These are phyloP conservation scores for Skeletonema costatum DNA, from an alignment of 108 stramenopile species.

Conservation along the genomic window DNA sequence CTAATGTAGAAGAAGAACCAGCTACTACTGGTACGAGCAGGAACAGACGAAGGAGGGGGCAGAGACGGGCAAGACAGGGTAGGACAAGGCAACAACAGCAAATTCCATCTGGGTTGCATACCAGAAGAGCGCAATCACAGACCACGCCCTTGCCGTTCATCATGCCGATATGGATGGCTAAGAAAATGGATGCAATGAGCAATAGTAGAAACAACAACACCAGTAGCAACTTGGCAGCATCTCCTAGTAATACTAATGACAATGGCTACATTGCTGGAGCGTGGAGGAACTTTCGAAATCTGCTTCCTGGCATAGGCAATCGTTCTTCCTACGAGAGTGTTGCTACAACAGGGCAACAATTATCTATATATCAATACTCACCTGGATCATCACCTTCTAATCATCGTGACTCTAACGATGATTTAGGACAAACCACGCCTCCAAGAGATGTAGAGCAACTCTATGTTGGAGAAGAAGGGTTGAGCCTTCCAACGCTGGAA, in stretches of 20 bases:
- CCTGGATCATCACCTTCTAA: background rate
- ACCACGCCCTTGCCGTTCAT: constrained; percentile 25
- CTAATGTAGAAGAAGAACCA: background rate
- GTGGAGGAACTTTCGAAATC: background rate
- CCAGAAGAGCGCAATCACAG: background rate
- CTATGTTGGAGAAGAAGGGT: constrained; percentile 1
- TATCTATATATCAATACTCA: background rate
- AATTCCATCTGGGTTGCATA: background rate
- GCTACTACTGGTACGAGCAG: background rate
- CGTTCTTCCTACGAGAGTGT: background rate
- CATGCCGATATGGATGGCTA: constrained; percentile 43
- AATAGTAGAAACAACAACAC: background rate
- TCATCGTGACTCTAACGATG: constrained; percentile 1
- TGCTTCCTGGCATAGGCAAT: background rate
- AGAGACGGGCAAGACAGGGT: background rate
- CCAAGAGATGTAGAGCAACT: background rate
- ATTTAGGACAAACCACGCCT: background rate
- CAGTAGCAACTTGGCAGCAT: background rate
- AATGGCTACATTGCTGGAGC: background rate
- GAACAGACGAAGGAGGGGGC: background rate
- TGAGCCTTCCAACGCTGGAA: constrained; percentile 3
- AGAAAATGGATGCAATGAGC: constrained; percentile 32
- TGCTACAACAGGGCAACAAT: background rate
- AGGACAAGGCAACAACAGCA: constrained; percentile 1
- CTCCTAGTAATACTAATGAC: background rate